Conservation (phyloP, 805 yeast genomes). For the Phaffomyces antillensis region DNA sequence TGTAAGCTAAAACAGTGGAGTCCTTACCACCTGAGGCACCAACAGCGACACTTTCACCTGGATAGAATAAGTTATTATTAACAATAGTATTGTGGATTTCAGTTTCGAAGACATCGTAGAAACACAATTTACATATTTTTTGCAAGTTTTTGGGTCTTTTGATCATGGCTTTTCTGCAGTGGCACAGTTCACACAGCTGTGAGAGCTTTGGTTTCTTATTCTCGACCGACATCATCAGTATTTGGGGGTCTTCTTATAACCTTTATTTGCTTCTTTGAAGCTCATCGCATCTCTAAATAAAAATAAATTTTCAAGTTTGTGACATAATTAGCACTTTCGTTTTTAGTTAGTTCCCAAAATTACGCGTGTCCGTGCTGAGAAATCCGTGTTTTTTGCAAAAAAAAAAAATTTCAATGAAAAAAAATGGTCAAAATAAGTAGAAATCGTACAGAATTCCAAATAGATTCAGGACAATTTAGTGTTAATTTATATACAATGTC, state of each 20-base stretch:
- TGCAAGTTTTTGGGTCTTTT: conserved; percentile 89
- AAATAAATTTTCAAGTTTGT: too few species aligned
- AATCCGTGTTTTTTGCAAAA: too few species aligned
- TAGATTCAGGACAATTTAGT: too few species aligned
- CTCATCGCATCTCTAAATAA: not conserved
- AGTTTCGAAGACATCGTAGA: conserved; percentile 84
- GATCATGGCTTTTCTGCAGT: conserved; percentile 73
- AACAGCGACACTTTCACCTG: conserved; percentile 87
- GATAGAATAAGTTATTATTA: conserved; percentile 57
- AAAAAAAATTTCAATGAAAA: conserved; percentile 1
- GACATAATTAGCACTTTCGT: too few species aligned
- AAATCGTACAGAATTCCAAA: too few species aligned
- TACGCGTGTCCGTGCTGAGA: conserved; percentile 7
- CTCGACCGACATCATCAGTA: not conserved
- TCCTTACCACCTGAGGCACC: conserved; percentile 99
- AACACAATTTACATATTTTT: conserved; percentile 86
- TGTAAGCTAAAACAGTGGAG: conserved; percentile 88
- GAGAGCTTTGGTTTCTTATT: conserved; percentile 24
- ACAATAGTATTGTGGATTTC: conserved; percentile 90
- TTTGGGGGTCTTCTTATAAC: not conserved
- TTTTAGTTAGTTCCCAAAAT: conserved; percentile 5
- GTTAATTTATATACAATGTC: conserved; percentile 46
- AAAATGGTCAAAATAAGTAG: conserved; percentile 13
- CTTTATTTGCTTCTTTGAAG: not conserved
- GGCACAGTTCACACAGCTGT: conserved; percentile 77